Conservation (phyloP, 352 stramenopile genomes). For the Poterioochromonas sp. region DNA sequence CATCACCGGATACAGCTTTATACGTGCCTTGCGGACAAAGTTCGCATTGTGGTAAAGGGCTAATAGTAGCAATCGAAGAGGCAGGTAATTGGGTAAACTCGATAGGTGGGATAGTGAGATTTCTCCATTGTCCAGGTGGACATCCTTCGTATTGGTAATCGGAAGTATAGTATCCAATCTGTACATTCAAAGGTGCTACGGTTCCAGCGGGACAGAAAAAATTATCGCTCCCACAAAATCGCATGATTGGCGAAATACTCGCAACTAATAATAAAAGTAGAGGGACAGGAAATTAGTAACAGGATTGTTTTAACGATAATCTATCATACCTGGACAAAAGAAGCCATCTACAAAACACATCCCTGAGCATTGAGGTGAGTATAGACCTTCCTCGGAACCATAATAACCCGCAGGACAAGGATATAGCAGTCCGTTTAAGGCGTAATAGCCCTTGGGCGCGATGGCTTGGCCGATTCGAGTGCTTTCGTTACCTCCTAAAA, state of each 20-base stretch:
- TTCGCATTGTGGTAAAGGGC: slow-evolving; percentile 46
- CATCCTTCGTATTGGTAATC: slow-evolving; percentile 31
- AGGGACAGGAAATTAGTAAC: too few relatives aligned
- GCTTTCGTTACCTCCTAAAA: slow-evolving; percentile 34
- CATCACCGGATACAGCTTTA: slow-evolving; percentile 54
- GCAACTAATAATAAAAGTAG: too few relatives aligned
- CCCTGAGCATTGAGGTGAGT: slow-evolving; percentile 52
- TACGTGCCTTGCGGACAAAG: slow-evolving; percentile 60
- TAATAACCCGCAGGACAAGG: slow-evolving; percentile 58
- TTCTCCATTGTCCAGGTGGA: slow-evolving; percentile 20
- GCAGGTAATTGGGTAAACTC: neutral
- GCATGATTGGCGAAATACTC: slow-evolving; percentile 39
- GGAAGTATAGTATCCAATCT: slow-evolving; percentile 24
- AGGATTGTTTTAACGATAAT: too few relatives aligned
- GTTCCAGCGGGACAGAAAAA: slow-evolving; percentile 56
- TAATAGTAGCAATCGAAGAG: slow-evolving; percentile 35
- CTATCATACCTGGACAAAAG: slow-evolving; percentile 47
- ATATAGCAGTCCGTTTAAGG: slow-evolving; percentile 35
- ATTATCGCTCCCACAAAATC: slow-evolving; percentile 35
- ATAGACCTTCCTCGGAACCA: slow-evolving; percentile 49
- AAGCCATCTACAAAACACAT: slow-evolving; percentile 54
- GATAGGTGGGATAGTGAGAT: neutral
- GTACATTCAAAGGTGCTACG: slow-evolving; percentile 42
- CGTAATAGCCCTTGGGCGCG: slow-evolving; percentile 40
- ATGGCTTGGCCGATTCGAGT: slow-evolving; percentile 47